A percentile compares a stretch with the other conserved stretches of the same genome.
These are phyloP conservation scores for Athelia psychrophila DNA, from an alignment of 1,284 basidiomycete genomes.

Conservation along the genomic window DNA sequence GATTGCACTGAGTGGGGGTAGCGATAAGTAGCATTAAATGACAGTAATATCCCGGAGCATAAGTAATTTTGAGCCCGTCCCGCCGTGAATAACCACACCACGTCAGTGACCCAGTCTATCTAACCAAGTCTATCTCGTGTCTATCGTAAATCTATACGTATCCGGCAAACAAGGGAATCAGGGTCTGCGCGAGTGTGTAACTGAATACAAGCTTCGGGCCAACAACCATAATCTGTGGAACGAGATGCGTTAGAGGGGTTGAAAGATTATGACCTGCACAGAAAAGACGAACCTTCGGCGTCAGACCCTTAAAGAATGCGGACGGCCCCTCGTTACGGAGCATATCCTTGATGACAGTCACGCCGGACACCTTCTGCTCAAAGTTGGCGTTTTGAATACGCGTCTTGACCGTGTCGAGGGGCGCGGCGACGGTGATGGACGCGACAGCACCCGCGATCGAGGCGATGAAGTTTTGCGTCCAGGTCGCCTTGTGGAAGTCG, in stretches of 20 bases:
- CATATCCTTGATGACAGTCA: constrained; percentile 85
- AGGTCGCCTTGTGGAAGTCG: constrained; percentile 93
- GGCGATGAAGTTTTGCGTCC: constrained; percentile 94
- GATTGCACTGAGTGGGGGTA: no score
- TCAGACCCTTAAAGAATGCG: constrained; percentile 98
- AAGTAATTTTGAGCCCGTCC: no score
- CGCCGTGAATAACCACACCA: no score
- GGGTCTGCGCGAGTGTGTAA: constrained; percentile 94
- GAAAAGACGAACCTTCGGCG: constrained; percentile 72
- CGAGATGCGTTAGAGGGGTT: constrained; percentile 2
- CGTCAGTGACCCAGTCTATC: no score
- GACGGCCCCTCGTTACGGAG: constrained; percentile 81
- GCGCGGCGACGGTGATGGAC: constrained; percentile 94
- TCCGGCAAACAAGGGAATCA: constrained; percentile 93
- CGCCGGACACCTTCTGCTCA: constrained; percentile 84
- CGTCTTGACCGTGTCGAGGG: constrained; percentile 95
- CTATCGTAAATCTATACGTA: constrained; percentile 53
- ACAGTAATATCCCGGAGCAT: no score
- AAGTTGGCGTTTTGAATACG: constrained; percentile 99
- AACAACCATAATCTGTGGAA: constrained; percentile 83
- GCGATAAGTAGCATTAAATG: no score
- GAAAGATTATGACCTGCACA: constrained; percentile 16
- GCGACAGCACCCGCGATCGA: constrained; percentile 93
- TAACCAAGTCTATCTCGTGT: no score
- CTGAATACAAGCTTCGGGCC: constrained; percentile 98